Conservation (phyloP, 495 filamentous ascomycete genomes). For the Tuber magnatum region DNA sequence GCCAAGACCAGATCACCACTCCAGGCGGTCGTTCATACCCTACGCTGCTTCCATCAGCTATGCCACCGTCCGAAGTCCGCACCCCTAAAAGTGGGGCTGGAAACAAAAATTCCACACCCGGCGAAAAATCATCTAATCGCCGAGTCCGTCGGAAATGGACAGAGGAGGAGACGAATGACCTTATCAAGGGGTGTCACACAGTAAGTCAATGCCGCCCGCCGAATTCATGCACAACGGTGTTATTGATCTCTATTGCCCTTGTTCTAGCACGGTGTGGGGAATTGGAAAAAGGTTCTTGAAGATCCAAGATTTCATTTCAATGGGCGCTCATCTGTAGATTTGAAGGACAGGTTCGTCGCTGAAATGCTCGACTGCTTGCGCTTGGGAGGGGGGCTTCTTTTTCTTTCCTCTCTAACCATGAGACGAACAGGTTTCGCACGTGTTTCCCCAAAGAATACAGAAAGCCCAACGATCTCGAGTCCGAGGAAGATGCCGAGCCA, state of each 20-base stretch:
- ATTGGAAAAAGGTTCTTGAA: constrained; percentile 62
- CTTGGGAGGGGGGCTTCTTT: neutral
- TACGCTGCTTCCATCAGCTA: constrained; percentile 24
- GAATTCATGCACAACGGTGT: constrained; percentile 7
- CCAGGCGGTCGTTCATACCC: constrained; percentile 29
- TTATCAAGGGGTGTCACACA: constrained; percentile 55
- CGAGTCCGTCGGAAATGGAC: constrained; percentile 52
- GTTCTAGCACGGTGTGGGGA: constrained; percentile 54
- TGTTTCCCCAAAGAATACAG: constrained; percentile 41
- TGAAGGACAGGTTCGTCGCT: constrained; percentile 54
- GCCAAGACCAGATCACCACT: constrained; percentile 33
- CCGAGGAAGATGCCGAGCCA: constrained; percentile 31
- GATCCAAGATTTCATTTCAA: constrained; percentile 58
- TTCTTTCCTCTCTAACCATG: constrained; percentile 13
- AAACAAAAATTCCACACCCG: constrained; percentile 25
- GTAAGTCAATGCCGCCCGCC: constrained; percentile 44
- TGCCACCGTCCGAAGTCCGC: constrained; percentile 27
- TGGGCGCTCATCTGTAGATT: constrained; percentile 57
- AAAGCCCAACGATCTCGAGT: constrained; percentile 29
- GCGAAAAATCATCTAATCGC: constrained; percentile 31
- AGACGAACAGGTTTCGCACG: constrained; percentile 35
- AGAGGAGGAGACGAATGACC: constrained; percentile 57
- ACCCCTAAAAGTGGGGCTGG: constrained; percentile 14
- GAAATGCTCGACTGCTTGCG: neutral
- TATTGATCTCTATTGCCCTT: constrained; percentile 18